Percentiles rank a stretch among this genome's conserved stretches.
Evolutionary conservation across 2,329 filamentous ascomycete genomes (phyloP).

Genomic region (Trichoderma sp.): DNA sequence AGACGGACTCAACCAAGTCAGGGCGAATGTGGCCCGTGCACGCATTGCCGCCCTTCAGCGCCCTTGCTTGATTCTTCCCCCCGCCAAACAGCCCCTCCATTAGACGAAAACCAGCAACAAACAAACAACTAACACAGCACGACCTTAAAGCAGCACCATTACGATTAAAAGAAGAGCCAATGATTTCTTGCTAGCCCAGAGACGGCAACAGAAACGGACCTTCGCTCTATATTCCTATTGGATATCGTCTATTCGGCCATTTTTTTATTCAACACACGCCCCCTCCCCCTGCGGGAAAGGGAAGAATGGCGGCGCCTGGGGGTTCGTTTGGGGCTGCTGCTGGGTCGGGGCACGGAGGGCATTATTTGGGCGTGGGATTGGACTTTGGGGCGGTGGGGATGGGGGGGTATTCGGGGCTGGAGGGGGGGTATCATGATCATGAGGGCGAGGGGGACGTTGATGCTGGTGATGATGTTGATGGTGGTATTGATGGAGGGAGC

Average conservation of each 20-base stretch:
- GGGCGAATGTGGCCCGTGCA: conserved; percentile 9
- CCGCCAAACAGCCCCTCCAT: neutral
- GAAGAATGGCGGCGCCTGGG: conserved; percentile 1
- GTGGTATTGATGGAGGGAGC: neutral
- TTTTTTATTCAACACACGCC: neutral
- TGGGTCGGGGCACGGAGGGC: conserved; percentile 13
- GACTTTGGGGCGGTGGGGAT: neutral
- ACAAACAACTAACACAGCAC: neutral
- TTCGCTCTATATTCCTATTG: neutral
- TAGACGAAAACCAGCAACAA: neutral
- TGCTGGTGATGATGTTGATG: neutral
- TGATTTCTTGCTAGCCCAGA: neutral
- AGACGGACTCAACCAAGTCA: neutral
- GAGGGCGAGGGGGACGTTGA: neutral
- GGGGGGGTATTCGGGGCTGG: conserved; percentile 22
- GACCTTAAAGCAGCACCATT: conserved; percentile 1
- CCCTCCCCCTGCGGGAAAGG: neutral
- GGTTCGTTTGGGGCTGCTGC: conserved; percentile 22
- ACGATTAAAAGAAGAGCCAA: neutral
- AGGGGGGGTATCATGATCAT: conserved; percentile 23
- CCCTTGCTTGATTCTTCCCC: neutral
- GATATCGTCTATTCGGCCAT: neutral
- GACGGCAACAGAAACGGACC: neutral
- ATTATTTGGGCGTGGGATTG: conserved; percentile 9
- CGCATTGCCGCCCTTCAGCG: conserved; percentile 13